Evolutionary conservation across 345 rosid genomes (phyloP).

Genomic region (Brassica nigra): DNA sequence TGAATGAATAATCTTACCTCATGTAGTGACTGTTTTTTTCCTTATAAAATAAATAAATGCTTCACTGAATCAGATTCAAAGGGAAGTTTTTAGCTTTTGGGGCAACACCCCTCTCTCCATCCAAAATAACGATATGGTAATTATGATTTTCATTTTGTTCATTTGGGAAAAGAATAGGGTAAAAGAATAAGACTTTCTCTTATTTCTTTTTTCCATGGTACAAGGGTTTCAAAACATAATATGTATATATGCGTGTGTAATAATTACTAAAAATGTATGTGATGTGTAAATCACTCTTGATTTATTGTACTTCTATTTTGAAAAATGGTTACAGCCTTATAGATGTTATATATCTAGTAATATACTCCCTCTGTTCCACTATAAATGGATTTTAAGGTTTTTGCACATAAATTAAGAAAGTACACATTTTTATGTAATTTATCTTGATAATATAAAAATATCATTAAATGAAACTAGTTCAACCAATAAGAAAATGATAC

Average conservation of each 20-base stretch:
- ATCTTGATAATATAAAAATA: too few relatives aligned
- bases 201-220: not conserved
- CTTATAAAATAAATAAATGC: conserved; percentile 2
- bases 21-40: conserved; percentile 15
- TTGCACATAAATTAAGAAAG: too few relatives aligned
- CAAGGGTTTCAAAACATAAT: not conserved
- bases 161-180: not conserved
- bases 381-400: too few relatives aligned
- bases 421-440: too few relatives aligned
- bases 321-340: not conserved
- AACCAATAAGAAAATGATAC: too few relatives aligned
- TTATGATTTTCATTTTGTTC: not conserved
- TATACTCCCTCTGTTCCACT: too few relatives aligned
- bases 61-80: conserved; percentile 38
- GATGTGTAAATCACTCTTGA: not conserved
- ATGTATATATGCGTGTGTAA: not conserved
- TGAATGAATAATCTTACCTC: conserved; percentile 12
- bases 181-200: not conserved
- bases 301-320: not conserved
- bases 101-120: not conserved
- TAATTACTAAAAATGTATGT: not conserved
- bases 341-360: not conserved
- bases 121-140: conserved; percentile 4
- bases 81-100: conserved; percentile 10
- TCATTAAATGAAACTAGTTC: too few relatives aligned